Evolutionary conservation across 441 rosid species (phyloP), one percentile per base, ranked within the genome.

Genomic region (Aquilaria agallochum): DNA sequence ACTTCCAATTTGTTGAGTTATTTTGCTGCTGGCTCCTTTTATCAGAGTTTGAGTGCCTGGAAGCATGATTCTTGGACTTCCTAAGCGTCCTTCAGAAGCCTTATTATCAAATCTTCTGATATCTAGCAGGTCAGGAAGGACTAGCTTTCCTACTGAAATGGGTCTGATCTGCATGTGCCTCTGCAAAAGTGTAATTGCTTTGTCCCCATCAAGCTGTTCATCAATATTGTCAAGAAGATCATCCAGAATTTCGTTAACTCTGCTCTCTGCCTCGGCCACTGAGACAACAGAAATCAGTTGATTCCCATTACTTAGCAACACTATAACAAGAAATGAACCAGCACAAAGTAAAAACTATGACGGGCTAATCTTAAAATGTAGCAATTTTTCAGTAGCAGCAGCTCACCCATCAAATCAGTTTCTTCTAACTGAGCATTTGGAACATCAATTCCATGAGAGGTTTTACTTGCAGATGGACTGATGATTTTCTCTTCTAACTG

Each of bases 181-280:
- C 67, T 78, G 78, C 56, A 91, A 71, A 62, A 86, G 77, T 67
- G 50, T 72, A 62, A 80, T 30, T 9, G 82, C 79, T 33, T 76
- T 82, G 68, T 82, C 92, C 64, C 84, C 88, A 63, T 78, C 90
- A 46, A 84, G 82, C 54, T 81, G 86, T 72, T 77, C 88, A 61
- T 47, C 74, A 62, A 60, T 73, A 63, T 47, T 46, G 34, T 88
- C 62, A 66, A 91, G 87, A 76, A 89, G 65, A 51, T 80, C 76
- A 63, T 72, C 83, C 70, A 88, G 58, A 72, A 88, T 73, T 13
- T 79, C 78, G 55, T 71, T 49, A 31, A 79, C 70, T 70, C 34
- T 59, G 54, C 74, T 76, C 72, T 72, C 85, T 36, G 74, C 73
- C 72, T 72, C 69, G 47, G 68, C 58, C 30, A 67, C 62, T 60